Evolutionary conservation across 2,329 filamentous ascomycete genomes (phyloP), one percentile per base, ranked within the genome.

Genomic region (Rugonectria rugulosa): DNA sequence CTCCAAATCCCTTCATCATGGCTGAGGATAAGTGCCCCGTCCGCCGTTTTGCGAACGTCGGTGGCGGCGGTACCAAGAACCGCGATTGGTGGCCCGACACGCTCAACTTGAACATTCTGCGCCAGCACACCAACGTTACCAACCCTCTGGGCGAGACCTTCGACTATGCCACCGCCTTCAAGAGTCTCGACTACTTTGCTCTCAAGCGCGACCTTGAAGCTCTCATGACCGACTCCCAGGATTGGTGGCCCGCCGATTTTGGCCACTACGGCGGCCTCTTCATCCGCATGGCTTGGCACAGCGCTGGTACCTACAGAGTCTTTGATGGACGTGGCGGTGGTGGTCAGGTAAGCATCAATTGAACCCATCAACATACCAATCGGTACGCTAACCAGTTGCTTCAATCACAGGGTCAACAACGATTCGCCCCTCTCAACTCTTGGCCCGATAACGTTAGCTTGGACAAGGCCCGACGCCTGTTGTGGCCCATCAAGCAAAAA

Each of bases 401-500:
- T 20, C 24, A 3, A 21, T 21, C 5, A 6, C 34, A 72, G 68
- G 89, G 88, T 53, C 89, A 92, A 76, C 89, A 92, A 76, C 86
- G 90, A 34, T 92, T 92, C 67, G 89, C 89, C 48, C 90, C 90
- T 6, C 85, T 92, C 70, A 92, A 92, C 82, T 72, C 86, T 79
- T 92, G 89, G 89, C 89, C 89, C 36, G 89, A 92, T 76, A 92
- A 92, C 64, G 87, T 86, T 68, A 87, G 80, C 66, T 82, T 92
- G 49, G 89, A 92, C 82, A 92, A 92, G 83, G 89, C 89, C 26
- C 89, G 89, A 53, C 88, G 89, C 61, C 83, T 92, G 52, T 78
- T 92, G 36, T 91, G 68, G 87, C 89, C 89, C 53, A 86, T 92
- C 77, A 92, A 92, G 84, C 88, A 91, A 66, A 92, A 92, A 81